These are phyloP conservation scores for Ascochyta clinopodiicola DNA, from an alignment of 2,329 filamentous ascomycete genomes.

Conservation along the genomic window DNA sequence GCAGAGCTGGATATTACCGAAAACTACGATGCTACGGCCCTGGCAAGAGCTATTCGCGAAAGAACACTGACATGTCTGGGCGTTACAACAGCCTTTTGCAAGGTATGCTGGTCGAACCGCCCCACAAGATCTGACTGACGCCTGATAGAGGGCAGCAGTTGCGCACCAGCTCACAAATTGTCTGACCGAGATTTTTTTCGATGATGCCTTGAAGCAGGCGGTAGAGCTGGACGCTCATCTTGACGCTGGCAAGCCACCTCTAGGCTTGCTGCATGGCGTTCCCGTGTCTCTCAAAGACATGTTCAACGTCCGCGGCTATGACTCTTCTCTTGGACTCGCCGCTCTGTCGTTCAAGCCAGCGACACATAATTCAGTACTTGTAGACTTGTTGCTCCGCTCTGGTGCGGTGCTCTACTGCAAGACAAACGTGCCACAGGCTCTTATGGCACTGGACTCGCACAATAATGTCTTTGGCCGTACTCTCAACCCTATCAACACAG, in stretches of 20 bases:
- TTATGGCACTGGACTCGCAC: constrained; percentile 60
- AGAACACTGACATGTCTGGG: constrained; percentile 47
- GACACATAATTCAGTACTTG: constrained; percentile 49
- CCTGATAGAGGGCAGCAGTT: constrained; percentile 51
- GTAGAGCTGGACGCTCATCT: constrained; percentile 51
- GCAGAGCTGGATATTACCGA: constrained; percentile 64
- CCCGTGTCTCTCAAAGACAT: constrained; percentile 58
- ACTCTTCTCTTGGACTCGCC: constrained; percentile 52
- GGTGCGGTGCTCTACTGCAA: constrained; percentile 61
- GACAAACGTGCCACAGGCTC: constrained; percentile 62
- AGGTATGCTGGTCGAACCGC: constrained; percentile 32
- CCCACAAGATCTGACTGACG: neutral
- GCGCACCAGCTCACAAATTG: constrained; percentile 56
- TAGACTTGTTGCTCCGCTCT: constrained; percentile 51
- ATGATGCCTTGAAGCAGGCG: constrained; percentile 45
- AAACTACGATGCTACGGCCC: constrained; percentile 54
- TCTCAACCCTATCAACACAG: constrained; percentile 57
- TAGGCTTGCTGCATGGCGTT: constrained; percentile 56
- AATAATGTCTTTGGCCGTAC: constrained; percentile 58
- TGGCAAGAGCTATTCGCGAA: constrained; percentile 46
- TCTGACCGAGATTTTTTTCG: constrained; percentile 50
- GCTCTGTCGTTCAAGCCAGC: constrained; percentile 53
- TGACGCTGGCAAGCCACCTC: constrained; percentile 44
- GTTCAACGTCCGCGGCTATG: constrained; percentile 56
- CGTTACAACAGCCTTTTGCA: constrained; percentile 54